These are phyloP conservation scores for Pythium dissimile DNA, from an alignment of 352 stramenopile genomes.

Conservation along the genomic window DNA sequence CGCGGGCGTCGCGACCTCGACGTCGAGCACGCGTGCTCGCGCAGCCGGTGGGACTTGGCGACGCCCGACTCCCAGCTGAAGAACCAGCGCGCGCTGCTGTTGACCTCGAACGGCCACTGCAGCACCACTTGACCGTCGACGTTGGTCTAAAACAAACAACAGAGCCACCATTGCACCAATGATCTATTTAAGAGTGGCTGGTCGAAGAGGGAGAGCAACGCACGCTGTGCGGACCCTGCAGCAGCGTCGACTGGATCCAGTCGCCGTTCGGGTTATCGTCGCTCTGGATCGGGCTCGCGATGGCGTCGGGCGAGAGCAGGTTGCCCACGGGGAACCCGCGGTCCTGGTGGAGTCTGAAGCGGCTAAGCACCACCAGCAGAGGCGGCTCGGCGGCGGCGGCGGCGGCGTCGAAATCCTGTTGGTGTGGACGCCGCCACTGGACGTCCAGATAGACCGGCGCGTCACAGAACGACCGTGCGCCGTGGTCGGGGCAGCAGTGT, in stretches of 20 bases:
- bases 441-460: slow-evolving; percentile 42
- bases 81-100: slow-evolving; percentile 48
- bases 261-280: slow-evolving; percentile 50
- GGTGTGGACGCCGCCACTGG: background rate
- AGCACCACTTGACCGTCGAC: background rate
- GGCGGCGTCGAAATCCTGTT: background rate
- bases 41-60: slow-evolving; percentile 54
- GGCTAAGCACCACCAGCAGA: slow-evolving; percentile 33
- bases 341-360: slow-evolving; percentile 36
- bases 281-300: slow-evolving; percentile 37
- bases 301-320: slow-evolving; percentile 8
- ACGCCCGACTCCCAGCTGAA: slow-evolving; percentile 64
- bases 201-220: background rate
- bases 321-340: slow-evolving; percentile 20
- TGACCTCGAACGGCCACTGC: slow-evolving; percentile 37
- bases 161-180: no score
- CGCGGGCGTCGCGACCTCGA: slow-evolving; percentile 1
- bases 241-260: slow-evolving; percentile 37
- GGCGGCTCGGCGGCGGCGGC: slow-evolving; percentile 2
- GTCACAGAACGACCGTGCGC: slow-evolving; percentile 58
- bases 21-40: slow-evolving; percentile 44
- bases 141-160: no score
- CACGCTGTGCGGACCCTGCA: slow-evolving; percentile 3
- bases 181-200: no score
- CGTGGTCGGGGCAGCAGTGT: slow-evolving; percentile 55